Evolutionary conservation across 192 early-diverging fungal genomes (phyloP), one percentile per base, ranked within the genome.

Genomic region (Backusella liffmaniae): DNA sequence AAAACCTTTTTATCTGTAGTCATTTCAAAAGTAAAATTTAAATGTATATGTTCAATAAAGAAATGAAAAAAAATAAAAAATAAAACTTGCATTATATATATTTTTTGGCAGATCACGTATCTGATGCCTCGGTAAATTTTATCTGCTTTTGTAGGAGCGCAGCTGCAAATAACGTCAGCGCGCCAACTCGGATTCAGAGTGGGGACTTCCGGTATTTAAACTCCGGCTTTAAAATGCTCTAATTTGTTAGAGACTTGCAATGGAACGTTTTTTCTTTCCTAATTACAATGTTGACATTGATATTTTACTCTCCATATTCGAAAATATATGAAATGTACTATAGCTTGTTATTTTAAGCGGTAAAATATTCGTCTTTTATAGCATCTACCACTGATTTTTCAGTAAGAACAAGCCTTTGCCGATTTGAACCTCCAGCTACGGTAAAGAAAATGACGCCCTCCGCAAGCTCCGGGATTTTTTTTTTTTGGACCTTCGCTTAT

Each of bases 1-100:
- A 80, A 34, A 6, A 80, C 79, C 5, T 76, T 67, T 37, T 75
- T n/a, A n/a, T 37, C 37, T 29, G 56, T 13, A 29, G 21, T 62
- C 56, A 62, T 62, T 62, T 2, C 29, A 29, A 13, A 15, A 49
- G 46, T 49, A 18, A n/a, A 49, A 16, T 5, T 44, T 18, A 7
- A n/a, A 49, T n/a, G n/a, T 49, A 49, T 49, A n/a, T 4, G 16
- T 49, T 49, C n/a, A 13, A 62, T 62, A 56, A 56, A 56, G 26
- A 29, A 13, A 29, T 26, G 8, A 56, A 51, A n/a, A 51, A 51
- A 53, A 21, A 53, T 5, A 18, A 53, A 21, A 21, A n/a, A 18
- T 2, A 56, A 59, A 59, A 1, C 56, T 0, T 18, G 16, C 46
- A n/a, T 49, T 49, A 49, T 49, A 49, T 49, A 49, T 49, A 18